Evolutionary conservation across 1,139 yeast genomes (phyloP).

Genomic region (Hyphopichia khmerensis): DNA sequence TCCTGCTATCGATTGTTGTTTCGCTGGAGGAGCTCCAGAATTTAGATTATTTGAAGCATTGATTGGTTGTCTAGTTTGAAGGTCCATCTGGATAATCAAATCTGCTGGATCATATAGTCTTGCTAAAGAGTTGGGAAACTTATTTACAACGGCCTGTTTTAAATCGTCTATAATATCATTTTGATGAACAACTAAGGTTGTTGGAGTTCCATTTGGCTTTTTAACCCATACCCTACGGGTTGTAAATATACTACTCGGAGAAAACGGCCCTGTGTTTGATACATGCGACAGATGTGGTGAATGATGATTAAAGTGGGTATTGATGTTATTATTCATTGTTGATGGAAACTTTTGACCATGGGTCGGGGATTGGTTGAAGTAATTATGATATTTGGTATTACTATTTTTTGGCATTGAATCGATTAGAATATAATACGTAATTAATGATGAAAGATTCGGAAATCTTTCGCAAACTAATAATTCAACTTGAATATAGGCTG

Average conservation of each 20-base stretch:
- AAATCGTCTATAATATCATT: constrained; percentile 71
- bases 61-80: constrained; percentile 12
- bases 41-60: constrained; percentile 2
- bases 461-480: too few relatives aligned
- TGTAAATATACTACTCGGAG: constrained; percentile 10
- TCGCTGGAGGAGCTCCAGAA: not conserved
- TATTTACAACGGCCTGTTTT: constrained; percentile 55
- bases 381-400: not conserved
- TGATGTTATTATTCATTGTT: not conserved
- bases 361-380: not conserved
- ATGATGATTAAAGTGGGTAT: too few relatives aligned
- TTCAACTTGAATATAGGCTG: too few relatives aligned
- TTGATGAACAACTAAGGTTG: constrained; percentile 58
- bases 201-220: constrained; percentile 58
- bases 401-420: constrained; percentile 1
- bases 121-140: constrained; percentile 71
- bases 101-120: constrained; percentile 70
- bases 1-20: not conserved
- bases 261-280: constrained; percentile 5
- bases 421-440: not conserved
- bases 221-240: constrained; percentile 63
- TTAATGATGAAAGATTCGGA: not conserved
- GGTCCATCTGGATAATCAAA: constrained; percentile 42
- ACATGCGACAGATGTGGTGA: not conserved
- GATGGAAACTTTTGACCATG: constrained; percentile 4